These are phyloP conservation scores for Nymphaea thermarum DNA, from an alignment of 164 flowering plant genomes.

Conservation along the genomic window DNA sequence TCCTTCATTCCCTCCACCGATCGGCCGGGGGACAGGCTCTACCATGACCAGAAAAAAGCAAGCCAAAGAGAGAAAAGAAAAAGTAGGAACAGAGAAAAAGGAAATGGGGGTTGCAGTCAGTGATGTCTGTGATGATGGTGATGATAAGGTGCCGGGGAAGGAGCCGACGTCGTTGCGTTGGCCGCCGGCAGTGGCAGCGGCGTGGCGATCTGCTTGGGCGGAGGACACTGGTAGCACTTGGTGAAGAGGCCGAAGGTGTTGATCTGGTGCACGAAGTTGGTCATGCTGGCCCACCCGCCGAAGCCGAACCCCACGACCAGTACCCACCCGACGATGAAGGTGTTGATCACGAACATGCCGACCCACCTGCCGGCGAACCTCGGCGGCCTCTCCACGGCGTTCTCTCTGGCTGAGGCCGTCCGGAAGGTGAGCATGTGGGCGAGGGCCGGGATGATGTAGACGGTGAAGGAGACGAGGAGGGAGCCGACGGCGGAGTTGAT, in stretches of 20 bases:
- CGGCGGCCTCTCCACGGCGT: conserved; percentile 92
- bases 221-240: conserved; percentile 88
- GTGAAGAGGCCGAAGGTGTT: conserved; percentile 92
- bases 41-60: too few species aligned
- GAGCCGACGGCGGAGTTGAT: conserved; percentile 26
- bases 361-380: conserved; percentile 71
- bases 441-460: conserved; percentile 21
- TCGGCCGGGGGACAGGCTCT: too few species aligned
- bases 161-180: conserved; percentile 16
- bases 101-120: not conserved
- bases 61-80: not conserved
- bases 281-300: conserved; percentile 92
- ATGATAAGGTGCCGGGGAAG: conserved; percentile 18
- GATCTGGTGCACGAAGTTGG: conserved; percentile 68
- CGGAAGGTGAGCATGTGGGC: conserved; percentile 23
- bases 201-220: conserved; percentile 11
- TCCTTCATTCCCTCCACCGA: too few species aligned
- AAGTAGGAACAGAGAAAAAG: not conserved
- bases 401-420: conserved; percentile 36
- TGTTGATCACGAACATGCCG: conserved; percentile 52
- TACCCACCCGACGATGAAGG: conserved; percentile 81
- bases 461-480: conserved; percentile 25
- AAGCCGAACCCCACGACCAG: conserved; percentile 86
- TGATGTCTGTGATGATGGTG: conserved; percentile 3
- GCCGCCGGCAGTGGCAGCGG: conserved; percentile 10